These are phyloP conservation scores for Didymella lethalis DNA, from an alignment of 2,329 filamentous ascomycete species.

Conservation along the genomic window DNA sequence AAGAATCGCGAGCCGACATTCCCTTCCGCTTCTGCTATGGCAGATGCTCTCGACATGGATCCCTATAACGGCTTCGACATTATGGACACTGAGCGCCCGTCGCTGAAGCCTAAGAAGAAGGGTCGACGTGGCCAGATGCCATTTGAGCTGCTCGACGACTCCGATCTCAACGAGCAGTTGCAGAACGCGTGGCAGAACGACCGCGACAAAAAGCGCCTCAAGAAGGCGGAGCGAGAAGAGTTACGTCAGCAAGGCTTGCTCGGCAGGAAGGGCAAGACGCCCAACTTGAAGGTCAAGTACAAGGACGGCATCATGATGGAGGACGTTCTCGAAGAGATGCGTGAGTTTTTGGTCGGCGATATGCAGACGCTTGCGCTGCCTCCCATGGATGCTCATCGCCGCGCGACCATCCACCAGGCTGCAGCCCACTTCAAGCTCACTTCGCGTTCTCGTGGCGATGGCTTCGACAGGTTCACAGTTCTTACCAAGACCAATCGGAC, in stretches of 20 bases:
- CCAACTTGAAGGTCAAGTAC: slow-evolving; percentile 72
- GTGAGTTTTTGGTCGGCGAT: slow-evolving; percentile 70
- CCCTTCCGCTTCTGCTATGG: slow-evolving; percentile 63
- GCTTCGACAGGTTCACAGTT: slow-evolving; percentile 75
- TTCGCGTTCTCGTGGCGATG: slow-evolving; percentile 82
- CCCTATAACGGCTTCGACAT: slow-evolving; percentile 78
- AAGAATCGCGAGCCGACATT: slow-evolving; percentile 49
- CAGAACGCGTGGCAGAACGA: slow-evolving; percentile 55
- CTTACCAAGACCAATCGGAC: slow-evolving; percentile 79
- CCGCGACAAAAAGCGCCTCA: slow-evolving; percentile 55
- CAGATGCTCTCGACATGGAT: slow-evolving; percentile 65
- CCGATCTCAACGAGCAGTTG: slow-evolving; percentile 53
- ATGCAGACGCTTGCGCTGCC: slow-evolving; percentile 75
- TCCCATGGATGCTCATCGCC: slow-evolving; percentile 80
- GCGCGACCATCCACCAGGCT: slow-evolving; percentile 81
- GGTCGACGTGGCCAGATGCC: slow-evolving; percentile 64
- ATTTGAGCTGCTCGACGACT: slow-evolving; percentile 54
- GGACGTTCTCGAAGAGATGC: slow-evolving; percentile 76
- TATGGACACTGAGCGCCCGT: slow-evolving; percentile 81
- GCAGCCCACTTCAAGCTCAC: slow-evolving; percentile 78
- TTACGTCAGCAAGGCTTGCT: slow-evolving; percentile 56
- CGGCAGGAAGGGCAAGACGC: slow-evolving; percentile 53
- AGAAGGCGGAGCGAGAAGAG: slow-evolving; percentile 58
- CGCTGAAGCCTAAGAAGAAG: slow-evolving; percentile 70
- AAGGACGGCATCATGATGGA: slow-evolving; percentile 73